A percentile compares a stretch with the other conserved stretches of the same genome.
Conservation (phyloP, 352 stramenopile species). For the Pythium graminicola region DNA sequence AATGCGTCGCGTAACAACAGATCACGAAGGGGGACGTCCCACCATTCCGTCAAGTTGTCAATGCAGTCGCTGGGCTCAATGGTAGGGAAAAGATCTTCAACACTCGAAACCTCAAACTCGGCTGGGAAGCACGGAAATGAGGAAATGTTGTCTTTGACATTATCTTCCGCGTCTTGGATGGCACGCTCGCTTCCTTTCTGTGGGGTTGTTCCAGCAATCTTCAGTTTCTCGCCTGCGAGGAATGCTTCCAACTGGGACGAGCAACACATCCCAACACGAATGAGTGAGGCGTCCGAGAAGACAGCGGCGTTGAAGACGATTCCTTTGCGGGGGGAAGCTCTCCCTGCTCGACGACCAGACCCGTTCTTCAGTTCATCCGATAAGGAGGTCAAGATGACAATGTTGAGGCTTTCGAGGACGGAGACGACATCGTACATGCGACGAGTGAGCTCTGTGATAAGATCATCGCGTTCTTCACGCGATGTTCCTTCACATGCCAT, state of each 20-base stretch:
- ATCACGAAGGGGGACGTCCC: slow-evolving; percentile 41
- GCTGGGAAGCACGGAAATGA: neutral
- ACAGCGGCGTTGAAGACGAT: slow-evolving; percentile 52
- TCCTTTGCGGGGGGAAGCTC: slow-evolving; percentile 29
- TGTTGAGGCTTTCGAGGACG: slow-evolving; percentile 45
- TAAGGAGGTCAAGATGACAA: slow-evolving; percentile 31
- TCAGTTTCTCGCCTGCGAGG: neutral
- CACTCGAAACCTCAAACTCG: neutral
- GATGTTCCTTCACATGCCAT: slow-evolving; percentile 17
- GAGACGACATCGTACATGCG: slow-evolving; percentile 67
- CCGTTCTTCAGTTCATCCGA: slow-evolving; percentile 2
- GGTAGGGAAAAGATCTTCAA: slow-evolving; percentile 31
- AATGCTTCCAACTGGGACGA: slow-evolving; percentile 2
- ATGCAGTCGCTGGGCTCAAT: slow-evolving; percentile 18
- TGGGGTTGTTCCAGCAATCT: neutral
- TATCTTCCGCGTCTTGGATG: neutral
- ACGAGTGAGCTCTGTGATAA: slow-evolving; percentile 40
- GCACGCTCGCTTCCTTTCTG: neutral
- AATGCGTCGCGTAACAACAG: slow-evolving; percentile 34
- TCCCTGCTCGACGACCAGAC: slow-evolving; percentile 3
- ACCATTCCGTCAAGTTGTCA: slow-evolving; percentile 32
- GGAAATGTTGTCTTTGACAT: neutral
- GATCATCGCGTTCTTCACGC: slow-evolving; percentile 7
- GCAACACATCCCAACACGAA: slow-evolving; percentile 24
- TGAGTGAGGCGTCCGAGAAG: slow-evolving; percentile 26